Evolutionary conservation across 1,284 basidiomycete species (phyloP).

Genomic region (Chiua sp.): DNA sequence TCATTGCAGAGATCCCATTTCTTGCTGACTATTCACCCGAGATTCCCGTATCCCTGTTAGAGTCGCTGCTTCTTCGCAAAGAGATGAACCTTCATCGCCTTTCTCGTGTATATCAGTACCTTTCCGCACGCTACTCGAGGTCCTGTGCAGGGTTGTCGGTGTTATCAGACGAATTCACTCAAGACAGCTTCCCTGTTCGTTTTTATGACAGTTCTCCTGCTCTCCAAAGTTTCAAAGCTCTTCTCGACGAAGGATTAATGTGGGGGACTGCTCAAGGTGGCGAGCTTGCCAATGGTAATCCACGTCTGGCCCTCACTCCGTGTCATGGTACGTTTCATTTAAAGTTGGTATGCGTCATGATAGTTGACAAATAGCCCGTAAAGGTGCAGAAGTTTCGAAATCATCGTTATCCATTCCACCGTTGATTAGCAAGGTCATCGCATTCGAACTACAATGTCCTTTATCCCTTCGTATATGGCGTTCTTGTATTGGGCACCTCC

Average conservation of each 20-base stretch:
- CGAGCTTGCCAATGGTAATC: not conserved
- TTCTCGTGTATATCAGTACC: not conserved
- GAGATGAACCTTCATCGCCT: not conserved
- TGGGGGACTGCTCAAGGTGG: not conserved
- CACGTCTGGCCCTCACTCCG: not conserved
- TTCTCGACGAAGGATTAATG: not conserved
- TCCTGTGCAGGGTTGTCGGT: not conserved
- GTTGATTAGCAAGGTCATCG: not conserved
- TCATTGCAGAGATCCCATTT: not conserved
- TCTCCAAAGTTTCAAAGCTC: not conserved
- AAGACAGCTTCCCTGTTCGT: slow-evolving; percentile 11
- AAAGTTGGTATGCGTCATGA: no score
- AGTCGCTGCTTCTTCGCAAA: not conserved
- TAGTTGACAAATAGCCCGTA: no score
- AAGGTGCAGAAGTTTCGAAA: not conserved
- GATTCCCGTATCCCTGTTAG: not conserved
- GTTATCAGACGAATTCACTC: slow-evolving; percentile 30
- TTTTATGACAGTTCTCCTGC: not conserved
- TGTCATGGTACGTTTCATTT: not conserved
- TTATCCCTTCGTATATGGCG: slow-evolving; percentile 5
- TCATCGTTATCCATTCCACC: not conserved
- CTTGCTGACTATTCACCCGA: slow-evolving; percentile 1
- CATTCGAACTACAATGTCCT: slow-evolving; percentile 13
- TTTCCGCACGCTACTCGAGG: not conserved
- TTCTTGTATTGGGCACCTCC: not conserved